Evolutionary conservation across 305 asterid species (phyloP), one percentile per base, ranked within the genome.

Genomic region (Solanum chacoense): DNA sequence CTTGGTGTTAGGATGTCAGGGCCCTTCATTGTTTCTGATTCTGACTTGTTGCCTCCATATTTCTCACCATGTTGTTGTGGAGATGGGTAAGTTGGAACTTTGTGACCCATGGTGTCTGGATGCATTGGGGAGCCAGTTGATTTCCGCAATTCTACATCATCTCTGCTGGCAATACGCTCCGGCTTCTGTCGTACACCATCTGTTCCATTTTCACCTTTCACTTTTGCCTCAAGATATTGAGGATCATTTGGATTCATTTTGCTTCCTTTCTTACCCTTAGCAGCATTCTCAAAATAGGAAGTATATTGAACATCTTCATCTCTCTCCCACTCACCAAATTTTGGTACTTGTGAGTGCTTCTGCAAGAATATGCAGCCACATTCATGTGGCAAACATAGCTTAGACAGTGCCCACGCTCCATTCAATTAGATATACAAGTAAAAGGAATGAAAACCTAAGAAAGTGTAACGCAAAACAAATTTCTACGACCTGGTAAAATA

Each of bases 141-240:
- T 89, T 84, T 90, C 90, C 89, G 88, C 36, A 63, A 85, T 71
- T 94, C 95, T 50, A 79, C 93, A 85, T 90, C 93, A 88, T 93
- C 96, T 50, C 29, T 88, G 50, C 90, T 91, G 81, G 89, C 11
- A 63, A 3, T 90, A 24, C 42, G 89, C 32, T 88, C 88, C 9
- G 89, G 94, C 89, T 89, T 91, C 45, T 92, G 90, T 42, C 26
- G 88, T 88, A 92, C 91, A 31, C 88, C 31, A 8, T 75, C 35
- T 11, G 37, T 87, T 36, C 79, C 65, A 84, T 84, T 84, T 31
- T 31, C 45, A 11, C 74, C 45, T 55, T 84, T 84, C 8, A 59
- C 83, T 77, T 45, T 42, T 45, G 86, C 86, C 20, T 79, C 80
- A 28, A 79, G 85, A 74, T 74, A 34, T 78, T 83, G 90, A 88